A percentile compares a stretch with the other conserved stretches of the same genome.
Conservation (phyloP, 2,329 filamentous ascomycete species). For the Penicillium sp. region DNA sequence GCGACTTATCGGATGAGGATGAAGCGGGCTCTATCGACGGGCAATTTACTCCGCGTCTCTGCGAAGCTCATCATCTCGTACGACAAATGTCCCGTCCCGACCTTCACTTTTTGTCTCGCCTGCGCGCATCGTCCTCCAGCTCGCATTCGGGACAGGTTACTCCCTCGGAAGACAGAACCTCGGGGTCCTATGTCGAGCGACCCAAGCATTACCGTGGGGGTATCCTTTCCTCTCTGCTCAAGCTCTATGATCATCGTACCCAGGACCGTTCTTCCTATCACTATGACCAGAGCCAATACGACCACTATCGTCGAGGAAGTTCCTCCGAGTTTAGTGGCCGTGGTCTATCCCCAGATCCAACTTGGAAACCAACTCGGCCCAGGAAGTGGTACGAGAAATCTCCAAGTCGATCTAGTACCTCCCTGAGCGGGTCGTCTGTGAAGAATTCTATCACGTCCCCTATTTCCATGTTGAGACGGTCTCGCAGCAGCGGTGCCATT, state of each 20-base stretch:
- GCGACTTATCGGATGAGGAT: constrained; percentile 30
- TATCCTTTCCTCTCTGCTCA: constrained; percentile 65
- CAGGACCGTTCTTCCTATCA: constrained; percentile 23
- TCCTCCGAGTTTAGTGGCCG: constrained; percentile 28
- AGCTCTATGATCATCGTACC: constrained; percentile 56
- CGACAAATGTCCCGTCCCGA: constrained; percentile 36
- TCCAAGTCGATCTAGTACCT: constrained; percentile 32
- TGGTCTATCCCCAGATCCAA: constrained; percentile 30
- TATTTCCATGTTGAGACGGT: constrained; percentile 31
- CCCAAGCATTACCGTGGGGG: constrained; percentile 66
- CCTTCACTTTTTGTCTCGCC: constrained; percentile 29
- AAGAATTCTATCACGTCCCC: constrained; percentile 25
- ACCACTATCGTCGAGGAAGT: constrained; percentile 29
- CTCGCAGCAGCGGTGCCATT: constrained; percentile 33
- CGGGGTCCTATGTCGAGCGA: constrained; percentile 59
- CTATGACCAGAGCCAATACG: constrained; percentile 23
- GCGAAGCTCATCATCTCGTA: constrained; percentile 32
- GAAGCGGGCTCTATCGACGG: constrained; percentile 25
- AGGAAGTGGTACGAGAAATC: constrained; percentile 41
- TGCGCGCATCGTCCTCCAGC: constrained; percentile 29
- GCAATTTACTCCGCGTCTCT: constrained; percentile 24
- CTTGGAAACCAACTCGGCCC: constrained; percentile 27
- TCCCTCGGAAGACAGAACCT: constrained; percentile 39
- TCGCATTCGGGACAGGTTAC: constrained; percentile 33
- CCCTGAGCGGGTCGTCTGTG: constrained; percentile 27